Base-by-base conservation (phyloP, 495 filamentous ascomycete species). In the Letharia lupina region DNA sequence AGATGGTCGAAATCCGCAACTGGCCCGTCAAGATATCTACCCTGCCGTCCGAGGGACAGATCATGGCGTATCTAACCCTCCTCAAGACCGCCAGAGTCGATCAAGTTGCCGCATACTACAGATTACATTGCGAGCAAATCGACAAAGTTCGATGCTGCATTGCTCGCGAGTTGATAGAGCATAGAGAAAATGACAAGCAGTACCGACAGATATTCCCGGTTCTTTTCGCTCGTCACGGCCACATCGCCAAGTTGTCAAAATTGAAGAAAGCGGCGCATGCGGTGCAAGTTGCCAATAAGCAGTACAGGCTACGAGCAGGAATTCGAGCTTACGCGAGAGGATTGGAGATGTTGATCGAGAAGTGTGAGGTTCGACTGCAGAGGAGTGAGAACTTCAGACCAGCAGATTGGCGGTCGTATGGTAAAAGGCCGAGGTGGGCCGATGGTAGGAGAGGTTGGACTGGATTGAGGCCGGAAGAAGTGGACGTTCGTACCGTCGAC, bases 371-470 rank as follows among this genome's bases (percentile, higher is more conserved):
- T 52, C 48, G 48, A 31, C 48, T 52, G 48, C 48, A 52, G 48
- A 31, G 31, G 48, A 52, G 1, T 31, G 4, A 52, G 23, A 4
- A 13, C 7, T 52, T 52, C 23, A 52, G 23, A 52, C 23, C 48
- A 3, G 48, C 10, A 7, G 48, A 52, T 52, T 52, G 48, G 48
- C 48, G 48, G 23, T 31, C 48, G n/a, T 52, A 52, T 31, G 12
- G 23, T 12, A 23, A 52, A 23, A 52, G 35, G 9, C 39, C 58
- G 39, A 60, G 58, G 20, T 44, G 56, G 56, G 33, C 16, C 12
- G 58, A 41, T 28, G 58, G 58, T 20, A 42, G 39, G 41, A 60
- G 18, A 40, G 58, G 58, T 16, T 60, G 39, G 58, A 60, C 58
- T n/a, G 58, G 37, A 4, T 44, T 60, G 58, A 60, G 9, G 23